These are phyloP conservation scores for Termitomyces bulborhizus DNA, from an alignment of 768 basidiomycete genomes.

Conservation along the genomic window DNA sequence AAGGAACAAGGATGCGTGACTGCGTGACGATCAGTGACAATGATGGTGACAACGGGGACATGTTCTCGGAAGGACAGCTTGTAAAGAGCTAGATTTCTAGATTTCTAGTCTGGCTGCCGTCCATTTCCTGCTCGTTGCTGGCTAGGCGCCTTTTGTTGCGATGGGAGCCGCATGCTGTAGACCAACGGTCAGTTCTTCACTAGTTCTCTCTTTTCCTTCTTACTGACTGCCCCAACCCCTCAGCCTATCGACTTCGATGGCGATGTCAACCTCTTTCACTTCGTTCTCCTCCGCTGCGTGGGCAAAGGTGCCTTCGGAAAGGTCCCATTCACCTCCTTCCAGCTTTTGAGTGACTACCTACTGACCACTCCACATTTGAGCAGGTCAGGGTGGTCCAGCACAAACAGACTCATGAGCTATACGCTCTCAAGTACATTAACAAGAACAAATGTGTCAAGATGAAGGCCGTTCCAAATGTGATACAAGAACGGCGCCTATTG, in stretches of 20 bases:
- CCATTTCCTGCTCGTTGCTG: not conserved
- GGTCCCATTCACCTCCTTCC: constrained; percentile 35
- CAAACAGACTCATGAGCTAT: constrained; percentile 94
- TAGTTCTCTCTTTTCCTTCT: not conserved
- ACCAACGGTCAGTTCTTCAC: constrained; percentile 49
- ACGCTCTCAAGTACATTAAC: constrained; percentile 99
- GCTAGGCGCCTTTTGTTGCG: constrained; percentile 3
- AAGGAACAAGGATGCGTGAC: not conserved
- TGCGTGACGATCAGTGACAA: constrained; percentile 7
- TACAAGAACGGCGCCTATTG: constrained; percentile 90
- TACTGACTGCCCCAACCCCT: not conserved
- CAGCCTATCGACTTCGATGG: constrained; percentile 95
- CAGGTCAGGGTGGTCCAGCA: constrained; percentile 99
- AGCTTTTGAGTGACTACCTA: not conserved
- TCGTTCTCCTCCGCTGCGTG: constrained; percentile 90
- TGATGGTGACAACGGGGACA: not conserved
- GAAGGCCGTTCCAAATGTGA: constrained; percentile 96
- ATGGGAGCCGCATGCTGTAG: constrained; percentile 89
- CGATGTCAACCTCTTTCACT: constrained; percentile 95
- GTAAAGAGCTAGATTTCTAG: not conserved
- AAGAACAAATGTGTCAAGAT: constrained; percentile 97
- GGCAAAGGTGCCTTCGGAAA: constrained; percentile 99
- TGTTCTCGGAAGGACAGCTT: not conserved
- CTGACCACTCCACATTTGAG: constrained; percentile 5
- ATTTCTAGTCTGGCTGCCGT: constrained; percentile 10